phyloP scores from a whole-genome alignment of 352 stramenopile genomes.

The Phytophthora meadii region DNA sequence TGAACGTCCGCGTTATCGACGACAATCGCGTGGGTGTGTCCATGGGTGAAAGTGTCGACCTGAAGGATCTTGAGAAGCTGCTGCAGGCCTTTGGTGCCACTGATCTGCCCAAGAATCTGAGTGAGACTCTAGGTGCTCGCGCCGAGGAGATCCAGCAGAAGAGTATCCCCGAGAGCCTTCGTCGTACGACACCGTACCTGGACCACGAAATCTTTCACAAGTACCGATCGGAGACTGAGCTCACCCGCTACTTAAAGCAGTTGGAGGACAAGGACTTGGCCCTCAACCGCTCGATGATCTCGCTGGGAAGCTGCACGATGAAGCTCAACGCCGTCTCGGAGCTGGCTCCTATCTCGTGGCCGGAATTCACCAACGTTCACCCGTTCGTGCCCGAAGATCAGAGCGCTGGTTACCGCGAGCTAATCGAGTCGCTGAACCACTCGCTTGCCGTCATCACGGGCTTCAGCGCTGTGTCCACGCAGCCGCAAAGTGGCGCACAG shows the following conservation, averaged over 20 bases:
- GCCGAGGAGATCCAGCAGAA: slow-evolving; percentile 59
- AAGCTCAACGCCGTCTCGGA: slow-evolving; percentile 99
- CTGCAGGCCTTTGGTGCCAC: slow-evolving; percentile 80
- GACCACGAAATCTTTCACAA: slow-evolving; percentile 97
- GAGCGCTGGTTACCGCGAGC: slow-evolving; percentile 95
- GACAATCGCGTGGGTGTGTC: slow-evolving; percentile 92
- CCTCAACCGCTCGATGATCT: slow-evolving; percentile 99
- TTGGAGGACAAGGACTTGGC: slow-evolving; percentile 99
- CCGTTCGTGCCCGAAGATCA: slow-evolving; percentile 97
- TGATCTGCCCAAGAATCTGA: slow-evolving; percentile 36
- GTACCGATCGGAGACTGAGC: slow-evolving; percentile 96
- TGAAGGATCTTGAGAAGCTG: slow-evolving; percentile 91
- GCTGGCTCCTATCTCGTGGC: slow-evolving; percentile 98
- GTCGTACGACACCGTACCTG: slow-evolving; percentile 86
- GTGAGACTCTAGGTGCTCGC: slow-evolving; percentile 59
- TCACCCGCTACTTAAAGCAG: slow-evolving; percentile 97
- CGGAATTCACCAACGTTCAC: slow-evolving; percentile 97
- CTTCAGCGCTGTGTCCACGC: slow-evolving; percentile 97
- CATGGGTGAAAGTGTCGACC: slow-evolving; percentile 97
- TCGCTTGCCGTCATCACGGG: slow-evolving; percentile 98
- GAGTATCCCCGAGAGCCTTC: slow-evolving; percentile 68
- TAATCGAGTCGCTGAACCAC: slow-evolving; percentile 97
- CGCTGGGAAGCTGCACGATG: slow-evolving; percentile 99
- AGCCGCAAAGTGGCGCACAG: slow-evolving; percentile 98
- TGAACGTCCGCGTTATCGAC: slow-evolving; percentile 91